Base-by-base conservation (phyloP, 495 filamentous ascomycete species). In the Jackrogersella multiformis region DNA sequence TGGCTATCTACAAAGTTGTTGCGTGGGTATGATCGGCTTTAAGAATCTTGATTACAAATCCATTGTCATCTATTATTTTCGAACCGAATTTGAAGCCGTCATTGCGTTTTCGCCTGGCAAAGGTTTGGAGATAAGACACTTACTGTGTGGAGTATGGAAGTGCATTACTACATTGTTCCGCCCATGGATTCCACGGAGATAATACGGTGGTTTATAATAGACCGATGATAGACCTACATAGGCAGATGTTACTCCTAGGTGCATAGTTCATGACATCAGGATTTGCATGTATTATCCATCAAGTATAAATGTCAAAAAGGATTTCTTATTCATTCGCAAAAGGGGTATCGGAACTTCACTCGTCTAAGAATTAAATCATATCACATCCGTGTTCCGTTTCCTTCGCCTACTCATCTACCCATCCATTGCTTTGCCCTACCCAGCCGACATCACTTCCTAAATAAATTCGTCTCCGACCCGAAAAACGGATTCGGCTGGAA, bases 401-500 rank as follows among this genome's bases (percentile, higher is more conserved):
- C 45, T 9, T 15, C 44, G 5, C 16, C 5, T 26, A 30, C 13
- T 15, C 4, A 32, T n/a, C 26, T 5, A 34, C 16, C 16, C 23
- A 36, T 52, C 32, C 7, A 8, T 2, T 9, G 18, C 1, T 15
- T 30, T 35, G 23, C 35, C 24, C 13, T 39, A n/a, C 44, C n/a
- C 1, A 21, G n/a, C 6, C 4, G 1, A 6, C 16, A 16, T 71
- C 48, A 69, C 56, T 73, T 74, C 48, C 48, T 67, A 36, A 72
- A 74, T n/a, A 76, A 45, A 46, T 63, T 70, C 42, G 70, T 66
- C 61, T 71, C 61, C 21, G 72, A 76, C 5, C 72, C 66, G 23
- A 64, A 77, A 58, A 78, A 76, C 5, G 76, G 76, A 60, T 73
- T 80, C 20, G 78, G 78, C 64, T 78, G 76, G 57, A 78, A 80